A percentile compares a stretch with the other conserved stretches of the same genome.
Conservation (phyloP, 306 rosid genomes). For the Lagenaria siceraria region DNA sequence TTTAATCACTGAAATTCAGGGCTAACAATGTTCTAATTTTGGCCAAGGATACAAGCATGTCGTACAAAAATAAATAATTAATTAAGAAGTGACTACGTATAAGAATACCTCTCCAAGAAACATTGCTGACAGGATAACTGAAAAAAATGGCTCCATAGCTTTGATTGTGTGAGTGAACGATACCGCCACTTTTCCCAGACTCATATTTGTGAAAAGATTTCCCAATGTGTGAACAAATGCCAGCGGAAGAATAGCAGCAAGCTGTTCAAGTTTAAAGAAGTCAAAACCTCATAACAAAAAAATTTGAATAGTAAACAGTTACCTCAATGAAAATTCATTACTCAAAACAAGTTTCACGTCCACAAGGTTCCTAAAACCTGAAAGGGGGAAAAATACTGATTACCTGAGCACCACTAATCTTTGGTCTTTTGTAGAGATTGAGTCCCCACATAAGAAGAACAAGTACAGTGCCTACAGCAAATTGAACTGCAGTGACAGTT, state of each 20-base stretch:
- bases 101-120: slow-evolving; percentile 79
- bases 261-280: slow-evolving; percentile 30
- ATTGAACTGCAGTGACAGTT: slow-evolving; percentile 58
- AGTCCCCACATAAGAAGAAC: slow-evolving; percentile 68
- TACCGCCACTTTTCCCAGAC: slow-evolving; percentile 93
- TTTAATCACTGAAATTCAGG: background rate
- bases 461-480: slow-evolving; percentile 57
- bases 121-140: slow-evolving; percentile 80
- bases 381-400: background rate
- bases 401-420: slow-evolving; percentile 62
- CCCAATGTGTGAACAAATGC: slow-evolving; percentile 81
- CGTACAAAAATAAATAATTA: background rate
- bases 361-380: background rate
- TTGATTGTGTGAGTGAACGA: slow-evolving; percentile 95
- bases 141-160: slow-evolving; percentile 92
- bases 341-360: slow-evolving; percentile 6
- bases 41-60: background rate
- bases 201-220: slow-evolving; percentile 84
- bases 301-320: background rate
- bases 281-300: background rate
- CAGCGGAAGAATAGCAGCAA: slow-evolving; percentile 65
- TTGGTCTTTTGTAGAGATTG: slow-evolving; percentile 71
- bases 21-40: background rate
- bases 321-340: background rate
- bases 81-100: background rate